Base-by-base conservation (phyloP, 306 rosid genomes). In the Prunus mongolica region DNA sequence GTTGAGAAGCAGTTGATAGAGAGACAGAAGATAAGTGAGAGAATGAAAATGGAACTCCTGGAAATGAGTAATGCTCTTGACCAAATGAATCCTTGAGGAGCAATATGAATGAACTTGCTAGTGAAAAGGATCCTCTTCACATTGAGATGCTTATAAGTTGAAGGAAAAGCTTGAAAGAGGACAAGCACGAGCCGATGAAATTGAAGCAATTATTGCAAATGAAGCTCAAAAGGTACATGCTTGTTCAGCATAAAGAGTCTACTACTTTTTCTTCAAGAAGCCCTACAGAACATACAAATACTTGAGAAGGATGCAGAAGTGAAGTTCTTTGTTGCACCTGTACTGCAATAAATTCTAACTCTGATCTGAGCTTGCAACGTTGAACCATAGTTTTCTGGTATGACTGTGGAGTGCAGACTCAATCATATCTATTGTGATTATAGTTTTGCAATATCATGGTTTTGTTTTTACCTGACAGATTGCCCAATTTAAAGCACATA, bases 221-320 rank as follows among this genome's bases (percentile, higher is more conserved):
- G 96, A 92, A 84, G 91, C 92, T 75, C 92, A 83, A 71, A 79
- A 88, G 97, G 98, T 92, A 86, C 61, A 69, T 6, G 74, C 67
- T 51, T 20, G 30, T 74, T 76, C 24, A 27, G 69, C 28, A 22
- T 13, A 57, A 49, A 61, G 1, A 45, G 25, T 8, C 34, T 4
- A 1, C 6, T 16, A 6, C 28, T 7, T 54, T 34, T 38, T 18
- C 4, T 18, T 75, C 85, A 84, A 80, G 96, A 92, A 82, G 84
- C 89, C 69, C 67, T 50, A 50, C 67, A 72, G 73, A 86, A 78
- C 56, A 44, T 78, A 38, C 85, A 79, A 68, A 62, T 78, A 75
- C 90, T 95, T 64, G 84, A 90, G 75, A 92, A 92, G 85, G 85
- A 84, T 56, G 73, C 89, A 19, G 96, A 92, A 93, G 98, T 92